Base-by-base conservation (phyloP, 1,284 basidiomycete species). In the Afroboletus lepidellus region DNA sequence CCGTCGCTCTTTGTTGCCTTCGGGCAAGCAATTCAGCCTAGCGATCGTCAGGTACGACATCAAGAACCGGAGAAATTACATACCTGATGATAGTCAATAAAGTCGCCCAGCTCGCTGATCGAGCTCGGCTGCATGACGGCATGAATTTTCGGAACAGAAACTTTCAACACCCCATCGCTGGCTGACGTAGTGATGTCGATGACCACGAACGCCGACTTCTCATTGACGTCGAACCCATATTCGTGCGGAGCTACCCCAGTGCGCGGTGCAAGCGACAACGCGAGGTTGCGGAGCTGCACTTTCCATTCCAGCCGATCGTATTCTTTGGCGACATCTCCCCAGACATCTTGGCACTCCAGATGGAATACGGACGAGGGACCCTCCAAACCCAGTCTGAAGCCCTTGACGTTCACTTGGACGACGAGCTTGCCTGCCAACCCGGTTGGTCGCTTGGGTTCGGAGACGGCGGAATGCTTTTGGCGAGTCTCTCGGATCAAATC, bases 101-200 rank as follows among this genome's bases (percentile, higher is more conserved):
- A 89, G 66, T 96, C 94, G 15, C 87, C 89, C 12, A 96, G 73
- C 64, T 94, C 90, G 30, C 87, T 87, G 46, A 96, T 85, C 0
- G 94, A 94, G 54, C 90, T 90, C 16, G 94, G 86, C 67, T 94
- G 92, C 87, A 95, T 87, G 42, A 95, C 90, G 1, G 93, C 92
- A 65, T 96, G 92, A 7, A 92, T 83, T 65, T 88, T 89, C 7
- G 80, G 81, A 23, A 94, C 69, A 1, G 72, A 69, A 27, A 94
- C 56, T 38, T 83, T 74, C 16, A 90, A 62, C 25, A 67, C 58
- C 39, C 78, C 77, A 39, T 69, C 70, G n/a, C 58, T 52, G 6
- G 65, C 60, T 6, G 55, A 62, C 2, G 67, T 58, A 16, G 62
- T 58, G 59, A 92, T 77, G 61, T 95, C 90, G 42, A 95, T 76